phyloP scores from a whole-genome alignment of 805 yeast species.

The Candida argentea region DNA sequence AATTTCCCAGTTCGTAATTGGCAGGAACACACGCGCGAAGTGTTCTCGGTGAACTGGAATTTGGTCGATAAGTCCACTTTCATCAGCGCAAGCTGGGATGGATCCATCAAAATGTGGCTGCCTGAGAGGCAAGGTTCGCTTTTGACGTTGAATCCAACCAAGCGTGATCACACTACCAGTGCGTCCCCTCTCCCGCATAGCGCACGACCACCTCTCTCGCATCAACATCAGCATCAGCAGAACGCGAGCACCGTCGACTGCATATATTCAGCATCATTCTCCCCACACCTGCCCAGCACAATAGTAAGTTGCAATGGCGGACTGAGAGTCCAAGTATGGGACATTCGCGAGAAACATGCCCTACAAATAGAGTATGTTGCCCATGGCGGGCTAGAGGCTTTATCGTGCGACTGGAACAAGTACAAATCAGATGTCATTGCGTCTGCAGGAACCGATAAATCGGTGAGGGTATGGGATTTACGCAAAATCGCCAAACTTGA shows the following conservation, averaged over 20 bases:
- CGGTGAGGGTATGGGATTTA: conserved; percentile 79
- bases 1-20: conserved; percentile 66
- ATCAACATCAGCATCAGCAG: conserved; percentile 26
- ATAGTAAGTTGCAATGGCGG: conserved; percentile 66
- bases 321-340: conserved; percentile 75
- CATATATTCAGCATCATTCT: conserved; percentile 69
- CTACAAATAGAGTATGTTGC: conserved; percentile 52
- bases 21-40: conserved; percentile 72
- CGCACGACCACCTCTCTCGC: conserved; percentile 18
- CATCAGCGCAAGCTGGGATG: conserved; percentile 88
- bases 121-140: conserved; percentile 50
- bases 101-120: conserved; percentile 71
- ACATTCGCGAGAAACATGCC: conserved; percentile 58
- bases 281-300: conserved; percentile 73
- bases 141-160: conserved; percentile 36
- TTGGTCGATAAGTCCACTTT: conserved; percentile 56
- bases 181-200: conserved; percentile 14
- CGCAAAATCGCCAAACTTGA: conserved; percentile 47
- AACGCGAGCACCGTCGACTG: conserved; percentile 39
- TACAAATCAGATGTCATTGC: conserved; percentile 73
- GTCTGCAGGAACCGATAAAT: conserved; percentile 86
- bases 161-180: conserved; percentile 17
- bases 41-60: conserved; percentile 67
- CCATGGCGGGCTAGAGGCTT: conserved; percentile 72
- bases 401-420: conserved; percentile 85